Evolutionary conservation across 805 yeast species (phyloP).

Genomic region (Teunomyces stri): DNA sequence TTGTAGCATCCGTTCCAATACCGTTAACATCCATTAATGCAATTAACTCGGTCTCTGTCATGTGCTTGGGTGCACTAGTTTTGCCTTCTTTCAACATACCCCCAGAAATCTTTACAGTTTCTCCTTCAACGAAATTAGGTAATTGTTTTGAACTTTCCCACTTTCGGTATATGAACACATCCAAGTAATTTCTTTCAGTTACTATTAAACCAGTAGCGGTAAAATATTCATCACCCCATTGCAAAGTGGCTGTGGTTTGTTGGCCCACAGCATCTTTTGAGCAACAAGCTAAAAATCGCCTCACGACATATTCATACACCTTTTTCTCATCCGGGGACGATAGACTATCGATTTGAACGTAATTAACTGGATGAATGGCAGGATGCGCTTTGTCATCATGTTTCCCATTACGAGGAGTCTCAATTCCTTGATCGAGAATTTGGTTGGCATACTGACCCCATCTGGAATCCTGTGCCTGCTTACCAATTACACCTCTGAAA

Average conservation of each 20-base stretch:
- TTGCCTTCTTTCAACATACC: slow-evolving; percentile 68
- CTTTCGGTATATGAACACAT: slow-evolving; percentile 71
- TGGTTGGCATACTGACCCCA: slow-evolving; percentile 76
- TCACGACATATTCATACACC: slow-evolving; percentile 82
- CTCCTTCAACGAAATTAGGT: slow-evolving; percentile 62
- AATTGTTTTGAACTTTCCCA: slow-evolving; percentile 71
- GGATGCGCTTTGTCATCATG: slow-evolving; percentile 97
- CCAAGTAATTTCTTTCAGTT: slow-evolving; percentile 70
- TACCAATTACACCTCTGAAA: slow-evolving; percentile 54
- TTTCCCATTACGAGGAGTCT: slow-evolving; percentile 74
- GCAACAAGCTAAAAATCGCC: slow-evolving; percentile 89
- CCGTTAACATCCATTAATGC: slow-evolving; percentile 95
- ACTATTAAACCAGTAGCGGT: slow-evolving; percentile 74
- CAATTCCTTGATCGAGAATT: slow-evolving; percentile 37
- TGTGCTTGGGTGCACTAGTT: slow-evolving; percentile 75
- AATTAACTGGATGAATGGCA: slow-evolving; percentile 87
- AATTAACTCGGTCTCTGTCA: slow-evolving; percentile 91
- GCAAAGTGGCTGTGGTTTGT: slow-evolving; percentile 55
- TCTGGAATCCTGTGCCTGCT: slow-evolving; percentile 50
- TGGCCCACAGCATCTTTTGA: slow-evolving; percentile 86
- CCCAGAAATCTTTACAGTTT: slow-evolving; percentile 50
- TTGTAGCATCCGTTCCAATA: slow-evolving; percentile 98
- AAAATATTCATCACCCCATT: slow-evolving; percentile 81
- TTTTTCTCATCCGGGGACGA: slow-evolving; percentile 50
- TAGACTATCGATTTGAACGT: slow-evolving; percentile 29